Evolutionary conservation across 2,329 filamentous ascomycete genomes (phyloP), one percentile per base, ranked within the genome.

Genomic region (Colletotrichum sublineola): DNA sequence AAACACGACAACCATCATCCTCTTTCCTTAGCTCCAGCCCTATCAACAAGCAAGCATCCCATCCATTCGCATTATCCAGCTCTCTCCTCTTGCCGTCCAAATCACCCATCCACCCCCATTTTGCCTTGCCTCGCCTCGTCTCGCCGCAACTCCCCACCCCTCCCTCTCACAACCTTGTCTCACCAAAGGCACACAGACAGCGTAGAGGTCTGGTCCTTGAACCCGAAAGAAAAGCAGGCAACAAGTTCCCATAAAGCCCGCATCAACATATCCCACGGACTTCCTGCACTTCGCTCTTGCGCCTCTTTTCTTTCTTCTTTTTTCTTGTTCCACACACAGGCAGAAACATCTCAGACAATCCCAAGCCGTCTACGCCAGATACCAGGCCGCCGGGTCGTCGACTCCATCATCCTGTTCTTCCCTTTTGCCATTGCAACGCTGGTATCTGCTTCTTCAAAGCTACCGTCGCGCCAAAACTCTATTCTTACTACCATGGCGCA

Each of bases 231-330:
- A 40, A 48, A 20, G 40, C 50, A 53, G 46, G 46, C 57, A 60
- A 55, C 24, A 62, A 70, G 50, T 42, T 62, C 29, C 61, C 70
- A 70, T 73, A 73, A 73, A 73, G 67, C 55, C 67, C 61, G 70
- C 67, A 55, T 70, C 66, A 57, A 70, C 67, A 50, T 57, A 50
- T 63, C 66, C 33, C 70, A 70, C 66, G 58, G 67, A 73, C 70
- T n/a, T 38, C 62, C 62, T 55, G 62, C 62, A 64, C 12, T 29
- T 29, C 50, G 60, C 66, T 64, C 58, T 52, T 29, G 48, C 55
- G 48, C 40, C 42, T 55, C 48, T 24, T 67, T 55, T 42, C 40
- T 38, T 15, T 57, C 29, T 18, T 58, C 29, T 44, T 44, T 44
- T 42, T 36, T 56, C 29, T 44, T 24, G 29, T 42, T 7, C 60